phyloP scores from a whole-genome alignment of 768 basidiomycete genomes.

The Suillus plorans region DNA sequence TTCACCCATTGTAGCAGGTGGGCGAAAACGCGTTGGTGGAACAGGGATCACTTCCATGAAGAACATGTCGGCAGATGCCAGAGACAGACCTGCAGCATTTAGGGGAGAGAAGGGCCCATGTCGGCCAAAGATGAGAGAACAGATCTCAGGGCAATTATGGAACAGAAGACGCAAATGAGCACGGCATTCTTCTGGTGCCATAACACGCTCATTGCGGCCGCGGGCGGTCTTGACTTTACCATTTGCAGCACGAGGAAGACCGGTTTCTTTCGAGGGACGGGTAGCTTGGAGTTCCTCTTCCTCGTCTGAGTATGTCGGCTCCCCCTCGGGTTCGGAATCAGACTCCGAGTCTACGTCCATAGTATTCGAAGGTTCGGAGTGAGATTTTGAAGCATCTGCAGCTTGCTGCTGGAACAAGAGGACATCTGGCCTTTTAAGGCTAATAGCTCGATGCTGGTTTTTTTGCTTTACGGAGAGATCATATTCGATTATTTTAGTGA shows the following conservation, averaged over 20 bases:
- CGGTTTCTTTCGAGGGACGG: conserved; percentile 22
- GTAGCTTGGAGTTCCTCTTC: conserved; percentile 33
- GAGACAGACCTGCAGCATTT: conserved; percentile 56
- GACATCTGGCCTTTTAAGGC: conserved; percentile 74
- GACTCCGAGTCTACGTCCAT: conserved; percentile 51
- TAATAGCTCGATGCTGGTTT: conserved; percentile 47
- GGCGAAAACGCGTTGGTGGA: conserved; percentile 93
- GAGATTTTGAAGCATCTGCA: conserved; percentile 23
- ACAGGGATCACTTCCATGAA: conserved; percentile 93
- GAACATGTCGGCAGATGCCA: conserved; percentile 91
- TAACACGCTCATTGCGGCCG: conserved; percentile 86
- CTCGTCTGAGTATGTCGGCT: conserved; percentile 49
- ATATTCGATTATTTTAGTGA: conserved; percentile 93
- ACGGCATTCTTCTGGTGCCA: conserved; percentile 90
- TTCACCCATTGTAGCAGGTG: conserved; percentile 88
- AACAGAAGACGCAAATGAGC: conserved; percentile 92
- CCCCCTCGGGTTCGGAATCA: conserved; percentile 48
- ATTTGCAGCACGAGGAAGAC: conserved; percentile 70
- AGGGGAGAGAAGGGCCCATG: conserved; percentile 82
- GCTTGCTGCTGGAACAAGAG: conserved; percentile 47
- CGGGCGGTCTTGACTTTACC: conserved; percentile 74
- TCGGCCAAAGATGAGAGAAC: conserved; percentile 86
- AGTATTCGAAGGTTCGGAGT: conserved; percentile 26
- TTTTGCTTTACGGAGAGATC: conserved; percentile 84
- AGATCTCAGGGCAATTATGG: conserved; percentile 76